Evolutionary conservation across 2,329 filamentous ascomycete species (phyloP), one percentile per base, ranked within the genome.

Genomic region (Colletotrichum sp.): DNA sequence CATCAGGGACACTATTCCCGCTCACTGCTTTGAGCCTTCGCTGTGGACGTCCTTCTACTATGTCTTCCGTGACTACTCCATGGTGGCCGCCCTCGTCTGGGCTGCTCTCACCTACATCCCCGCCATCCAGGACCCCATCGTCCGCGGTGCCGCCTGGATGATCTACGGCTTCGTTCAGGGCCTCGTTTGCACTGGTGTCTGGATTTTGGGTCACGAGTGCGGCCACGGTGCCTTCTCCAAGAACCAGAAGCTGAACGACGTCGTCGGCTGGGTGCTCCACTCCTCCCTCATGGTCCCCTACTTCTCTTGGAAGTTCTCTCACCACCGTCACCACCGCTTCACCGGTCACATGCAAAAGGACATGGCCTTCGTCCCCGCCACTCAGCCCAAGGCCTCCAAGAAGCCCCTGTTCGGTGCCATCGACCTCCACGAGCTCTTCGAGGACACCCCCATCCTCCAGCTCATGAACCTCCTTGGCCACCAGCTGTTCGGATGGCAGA

Each of bases 281-380:
- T 93, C 91, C 8, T 86, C 89, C 75, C 87, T 95, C 52, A 83
- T 93, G 77, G 92, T 93, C 4, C 93, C 93, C 5, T 95, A 93
- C 85, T 94, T 94, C 86, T 92, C 90, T 65, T 95, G 93, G 93
- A 92, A 93, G 85, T 92, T 92, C 82, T 92, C 90, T 36, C 93
- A 95, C 83, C 89, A 90, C 75, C 90, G 93, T 67, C 93, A 95
- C 84, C 93, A 95, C 85, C 90, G 90, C 78, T 93, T 91, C 84
- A 92, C 91, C 60, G 92, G 92, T 78, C 90, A 94, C 85, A 92
- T 93, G 86, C 89, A 92, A 75, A 92, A 92, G 85, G 92, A 94
- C 82, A 93, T 92, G 82, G 91, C 89, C 24, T 93, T 92, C 76
- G 91, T 93, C 18, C 92, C 92, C 63, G 84, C 85, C 78, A 89